Evolutionary conservation across 306 rosid genomes (phyloP), one percentile per base, ranked within the genome.

Genomic region (Crotalaria pallida): DNA sequence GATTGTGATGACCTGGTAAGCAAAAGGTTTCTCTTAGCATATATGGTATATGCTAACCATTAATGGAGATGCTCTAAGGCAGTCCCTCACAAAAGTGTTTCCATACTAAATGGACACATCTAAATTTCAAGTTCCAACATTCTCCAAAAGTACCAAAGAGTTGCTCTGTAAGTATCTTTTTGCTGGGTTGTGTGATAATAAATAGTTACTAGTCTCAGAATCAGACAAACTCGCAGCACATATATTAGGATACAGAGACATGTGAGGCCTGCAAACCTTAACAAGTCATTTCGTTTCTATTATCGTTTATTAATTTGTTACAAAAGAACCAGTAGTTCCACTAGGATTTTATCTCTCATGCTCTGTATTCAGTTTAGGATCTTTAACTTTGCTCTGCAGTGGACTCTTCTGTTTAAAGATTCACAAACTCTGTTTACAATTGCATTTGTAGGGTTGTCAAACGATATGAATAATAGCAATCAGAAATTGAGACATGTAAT

Each of bases 381-480:
- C 36, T 34, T 51, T 40, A 22, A 62, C 31, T 63, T 62, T 2
- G 18, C 24, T 27, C 24, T 43, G 56, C 19, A 57, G 22, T 34
- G 38, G 34, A 67, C 17, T 58, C 38, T 26, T 22, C 6, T 19
- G 58, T 58, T 47, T 52, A 26, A 59, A 51, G 40, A 29, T 23
- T 57, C 47, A 67, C 15, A 10, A 26, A 58, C 16, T 59, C 34
- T 5, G 3, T 66, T 41, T 12, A 66, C 49, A 13, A 49, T 31
- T 38, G 16, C 49, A 13, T 38, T 31, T 38, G 16, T 9, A 52
- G 75, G 60, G 53, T 29, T 40, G 49, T 50, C 47, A 43, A 51
- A 79, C 57, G 6, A 73, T 59, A 73, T 58, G 51, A 73, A 67
- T 45, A 33, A 7, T 45, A 55, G 55, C 24, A 65, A 33, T 4